Conservation (phyloP, 176 grass and related monocot genomes). For the Saccharum spontaneum region DNA sequence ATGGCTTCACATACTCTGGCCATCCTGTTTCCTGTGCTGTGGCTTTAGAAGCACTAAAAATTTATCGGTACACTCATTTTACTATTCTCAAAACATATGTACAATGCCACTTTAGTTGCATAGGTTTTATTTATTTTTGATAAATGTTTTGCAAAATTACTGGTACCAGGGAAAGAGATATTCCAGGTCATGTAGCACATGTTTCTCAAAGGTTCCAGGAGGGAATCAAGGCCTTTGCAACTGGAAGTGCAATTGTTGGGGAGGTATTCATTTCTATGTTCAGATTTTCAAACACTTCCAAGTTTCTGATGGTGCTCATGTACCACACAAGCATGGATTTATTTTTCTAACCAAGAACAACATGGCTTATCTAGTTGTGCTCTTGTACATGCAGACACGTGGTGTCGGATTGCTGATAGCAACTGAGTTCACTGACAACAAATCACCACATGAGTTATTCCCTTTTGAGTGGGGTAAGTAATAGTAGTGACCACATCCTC, state of each 20-base stretch:
- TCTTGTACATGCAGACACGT: slow-evolving; percentile 45
- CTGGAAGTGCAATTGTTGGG: slow-evolving; percentile 65
- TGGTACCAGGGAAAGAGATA: slow-evolving; percentile 68
- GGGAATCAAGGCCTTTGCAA: slow-evolving; percentile 70
- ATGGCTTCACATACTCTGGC: slow-evolving; percentile 90
- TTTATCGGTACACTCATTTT: slow-evolving; percentile 50
- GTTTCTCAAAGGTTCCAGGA: slow-evolving; percentile 67
- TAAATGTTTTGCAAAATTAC: background rate
- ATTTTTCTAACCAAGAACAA: background rate
- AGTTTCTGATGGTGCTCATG: background rate
- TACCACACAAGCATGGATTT: background rate
- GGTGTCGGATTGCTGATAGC: slow-evolving; percentile 74
- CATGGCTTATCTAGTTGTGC: background rate
- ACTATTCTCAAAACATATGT: background rate
- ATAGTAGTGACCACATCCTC: background rate
- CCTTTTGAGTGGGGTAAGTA: slow-evolving; percentile 76
- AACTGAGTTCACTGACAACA: slow-evolving; percentile 85
- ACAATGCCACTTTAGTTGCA: background rate
- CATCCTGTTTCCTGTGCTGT: slow-evolving; percentile 83
- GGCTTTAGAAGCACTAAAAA: slow-evolving; percentile 80
- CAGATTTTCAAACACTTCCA: background rate
- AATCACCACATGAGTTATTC: slow-evolving; percentile 70
- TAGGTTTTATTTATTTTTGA: background rate
- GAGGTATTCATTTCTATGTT: slow-evolving; percentile 40
- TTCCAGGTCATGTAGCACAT: slow-evolving; percentile 51